These are phyloP conservation scores for Annulohypoxylon bovei DNA, from an alignment of 495 filamentous ascomycete species.

Conservation along the genomic window DNA sequence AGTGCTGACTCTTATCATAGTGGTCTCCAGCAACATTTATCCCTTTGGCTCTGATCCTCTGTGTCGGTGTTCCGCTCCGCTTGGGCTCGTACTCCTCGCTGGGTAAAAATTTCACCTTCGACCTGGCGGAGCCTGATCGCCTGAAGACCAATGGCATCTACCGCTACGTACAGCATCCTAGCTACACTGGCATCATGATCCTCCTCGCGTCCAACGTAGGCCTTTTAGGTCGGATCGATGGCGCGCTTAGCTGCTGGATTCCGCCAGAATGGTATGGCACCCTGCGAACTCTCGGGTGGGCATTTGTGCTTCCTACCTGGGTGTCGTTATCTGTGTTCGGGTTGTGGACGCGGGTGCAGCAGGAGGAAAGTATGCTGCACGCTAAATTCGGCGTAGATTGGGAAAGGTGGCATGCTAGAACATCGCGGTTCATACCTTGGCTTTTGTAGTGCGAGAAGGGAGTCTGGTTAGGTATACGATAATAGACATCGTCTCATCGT, in stretches of 20 bases:
- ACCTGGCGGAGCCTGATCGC: conserved; percentile 54
- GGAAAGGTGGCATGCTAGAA: conserved; percentile 55
- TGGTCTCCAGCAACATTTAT: conserved; percentile 43
- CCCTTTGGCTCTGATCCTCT: conserved; percentile 44
- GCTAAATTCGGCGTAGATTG: conserved; percentile 54
- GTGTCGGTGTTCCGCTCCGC: conserved; percentile 48
- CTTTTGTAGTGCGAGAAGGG: conserved; percentile 26
- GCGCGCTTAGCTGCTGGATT: conserved; percentile 51
- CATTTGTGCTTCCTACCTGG: conserved; percentile 15
- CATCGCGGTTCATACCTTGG: conserved; percentile 46
- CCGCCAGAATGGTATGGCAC: conserved; percentile 42
- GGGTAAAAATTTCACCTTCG: conserved; percentile 60
- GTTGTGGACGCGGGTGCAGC: conserved; percentile 39
- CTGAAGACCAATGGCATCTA: conserved; percentile 58
- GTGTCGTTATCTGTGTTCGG: conserved; percentile 3
- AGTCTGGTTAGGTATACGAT: too few species aligned
- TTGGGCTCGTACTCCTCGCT: conserved; percentile 51
- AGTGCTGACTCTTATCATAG: neutral
- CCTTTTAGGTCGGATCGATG: conserved; percentile 27
- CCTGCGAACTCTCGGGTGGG: conserved; percentile 16
- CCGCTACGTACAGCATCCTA: conserved; percentile 59
- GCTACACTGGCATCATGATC: conserved; percentile 52
- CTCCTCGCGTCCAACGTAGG: conserved; percentile 35
- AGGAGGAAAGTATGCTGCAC: conserved; percentile 58
- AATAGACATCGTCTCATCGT: too few species aligned